Percentiles rank a stretch among this genome's conserved stretches.
These are phyloP conservation scores for Diaporthe citri DNA, from an alignment of 2,329 filamentous ascomycete species.

Conservation along the genomic window DNA sequence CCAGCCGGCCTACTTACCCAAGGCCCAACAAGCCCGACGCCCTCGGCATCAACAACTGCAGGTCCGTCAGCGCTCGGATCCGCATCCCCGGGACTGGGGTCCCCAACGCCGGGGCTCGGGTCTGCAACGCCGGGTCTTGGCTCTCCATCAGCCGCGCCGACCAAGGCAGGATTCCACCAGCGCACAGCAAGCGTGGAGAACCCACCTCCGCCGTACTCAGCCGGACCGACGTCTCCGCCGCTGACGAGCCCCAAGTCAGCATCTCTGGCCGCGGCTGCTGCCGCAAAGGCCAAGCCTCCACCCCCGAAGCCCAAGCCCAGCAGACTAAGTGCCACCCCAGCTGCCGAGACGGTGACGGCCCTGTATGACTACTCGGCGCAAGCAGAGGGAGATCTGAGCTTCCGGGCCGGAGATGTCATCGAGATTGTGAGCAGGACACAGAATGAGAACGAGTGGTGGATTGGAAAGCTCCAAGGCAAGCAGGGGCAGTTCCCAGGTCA, in stretches of 20 bases:
- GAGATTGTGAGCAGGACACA: slow-evolving; percentile 87
- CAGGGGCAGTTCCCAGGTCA: slow-evolving; percentile 95
- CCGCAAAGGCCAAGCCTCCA: slow-evolving; percentile 75
- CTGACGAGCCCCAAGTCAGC: slow-evolving; percentile 46
- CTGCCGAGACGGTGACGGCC: slow-evolving; percentile 85
- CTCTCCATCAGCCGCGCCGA: slow-evolving; percentile 41
- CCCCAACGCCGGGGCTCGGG: slow-evolving; percentile 19
- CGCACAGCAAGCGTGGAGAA: slow-evolving; percentile 63
- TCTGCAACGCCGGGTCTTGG: slow-evolving; percentile 27
- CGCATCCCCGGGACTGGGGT: slow-evolving; percentile 16
- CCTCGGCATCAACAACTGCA: slow-evolving; percentile 29
- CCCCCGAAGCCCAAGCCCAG: slow-evolving; percentile 85
- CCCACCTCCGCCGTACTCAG: slow-evolving; percentile 80
- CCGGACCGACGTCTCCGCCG: slow-evolving; percentile 50
- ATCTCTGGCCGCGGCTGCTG: slow-evolving; percentile 61
- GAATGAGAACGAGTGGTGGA: slow-evolving; percentile 99
- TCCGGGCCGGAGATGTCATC: slow-evolving; percentile 88
- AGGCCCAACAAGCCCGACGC: slow-evolving; percentile 50
- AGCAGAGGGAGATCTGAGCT: slow-evolving; percentile 93
- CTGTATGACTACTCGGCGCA: slow-evolving; percentile 97
- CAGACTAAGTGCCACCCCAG: slow-evolving; percentile 73
- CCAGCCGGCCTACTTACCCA: slow-evolving; percentile 65
- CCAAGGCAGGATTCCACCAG: slow-evolving; percentile 44
- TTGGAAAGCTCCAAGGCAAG: slow-evolving; percentile 81
- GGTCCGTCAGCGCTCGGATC: slow-evolving; percentile 10